These are phyloP conservation scores for Poa annua DNA, from an alignment of 176 grass and related monocot genomes.

Conservation along the genomic window DNA sequence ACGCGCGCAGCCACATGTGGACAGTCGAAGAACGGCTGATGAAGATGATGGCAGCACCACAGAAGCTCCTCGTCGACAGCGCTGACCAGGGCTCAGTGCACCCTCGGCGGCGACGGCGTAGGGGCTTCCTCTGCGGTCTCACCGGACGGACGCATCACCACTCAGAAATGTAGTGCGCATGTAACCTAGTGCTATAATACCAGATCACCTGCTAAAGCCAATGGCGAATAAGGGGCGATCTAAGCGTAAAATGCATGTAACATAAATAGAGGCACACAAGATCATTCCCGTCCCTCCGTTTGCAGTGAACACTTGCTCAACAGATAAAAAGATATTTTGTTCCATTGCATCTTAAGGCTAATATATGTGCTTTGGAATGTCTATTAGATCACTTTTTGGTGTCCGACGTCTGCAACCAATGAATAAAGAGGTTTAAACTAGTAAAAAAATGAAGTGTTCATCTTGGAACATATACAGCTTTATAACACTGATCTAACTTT, in stretches of 20 bases:
- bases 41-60: slow-evolving; percentile 21
- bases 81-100: background rate
- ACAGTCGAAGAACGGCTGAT: slow-evolving; percentile 30
- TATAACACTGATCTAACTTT: background rate
- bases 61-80: background rate
- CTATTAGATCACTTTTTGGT: too few relatives aligned
- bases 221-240: slow-evolving; percentile 39
- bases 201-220: slow-evolving; percentile 8
- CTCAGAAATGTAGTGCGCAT: slow-evolving; percentile 53
- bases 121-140: slow-evolving; percentile 52
- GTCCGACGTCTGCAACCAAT: too few relatives aligned
- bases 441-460: background rate
- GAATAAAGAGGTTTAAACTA: too few relatives aligned
- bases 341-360: too few relatives aligned
- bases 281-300: slow-evolving; percentile 25
- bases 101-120: background rate
- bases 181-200: slow-evolving; percentile 15
- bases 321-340: background rate
- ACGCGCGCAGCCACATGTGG: slow-evolving; percentile 54
- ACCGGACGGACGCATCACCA: slow-evolving; percentile 68
- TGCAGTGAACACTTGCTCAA: slow-evolving; percentile 29
- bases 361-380: too few relatives aligned
- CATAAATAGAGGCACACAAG: background rate
- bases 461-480: background rate
- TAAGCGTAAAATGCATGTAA: slow-evolving; percentile 12